Evolutionary conservation across 1,139 yeast genomes (phyloP), one percentile per base, ranked within the genome.

Genomic region (Yamadazyma trypodendri): DNA sequence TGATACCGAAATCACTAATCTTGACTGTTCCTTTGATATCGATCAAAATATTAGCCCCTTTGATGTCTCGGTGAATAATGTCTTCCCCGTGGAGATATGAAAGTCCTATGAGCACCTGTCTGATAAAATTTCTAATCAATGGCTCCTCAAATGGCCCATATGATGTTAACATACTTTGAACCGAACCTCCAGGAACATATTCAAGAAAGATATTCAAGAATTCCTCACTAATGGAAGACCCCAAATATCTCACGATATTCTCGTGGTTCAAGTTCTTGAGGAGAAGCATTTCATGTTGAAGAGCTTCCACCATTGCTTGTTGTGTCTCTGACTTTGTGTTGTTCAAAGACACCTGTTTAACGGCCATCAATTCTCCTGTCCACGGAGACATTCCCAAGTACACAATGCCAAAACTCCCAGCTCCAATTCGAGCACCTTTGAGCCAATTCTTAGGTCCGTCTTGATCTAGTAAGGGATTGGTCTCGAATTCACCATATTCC

Each of bases 171-270:
- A 92, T 81, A 3, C 92, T 77, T 39, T 89, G 89, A 3, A 92
- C 92, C 0, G 96, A 87, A 0, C 98, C 98, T 44, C 98, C 98
- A 2, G 97, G 97, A 24, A 92, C 95, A 56, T 92, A 92, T 55
- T 92, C 97, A 44, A 92, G 66, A 56, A 89, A 92, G 45, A 92
- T 89, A 55, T 89, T 90, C 44, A 90, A 62, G 48, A 68, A 74
- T 28, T 77, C 72, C 11, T 79, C 83, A 45, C 86, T 89, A 12
- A 84, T 79, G 2, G 87, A 79, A 13, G 95, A 84, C 0, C 97
- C 98, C 36, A 84, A 72, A 55, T 90, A 92, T 41, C 95, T 77
- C 7, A 92, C 98, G 43, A 92, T 89, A 55, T 92, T 89, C 43
- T 86, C 95, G 60, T 92, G 98, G 46, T 88, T 84, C 42, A 92